Base-by-base conservation (phyloP, 2,329 filamentous ascomycete species). In the Cladosporium sp. region DNA sequence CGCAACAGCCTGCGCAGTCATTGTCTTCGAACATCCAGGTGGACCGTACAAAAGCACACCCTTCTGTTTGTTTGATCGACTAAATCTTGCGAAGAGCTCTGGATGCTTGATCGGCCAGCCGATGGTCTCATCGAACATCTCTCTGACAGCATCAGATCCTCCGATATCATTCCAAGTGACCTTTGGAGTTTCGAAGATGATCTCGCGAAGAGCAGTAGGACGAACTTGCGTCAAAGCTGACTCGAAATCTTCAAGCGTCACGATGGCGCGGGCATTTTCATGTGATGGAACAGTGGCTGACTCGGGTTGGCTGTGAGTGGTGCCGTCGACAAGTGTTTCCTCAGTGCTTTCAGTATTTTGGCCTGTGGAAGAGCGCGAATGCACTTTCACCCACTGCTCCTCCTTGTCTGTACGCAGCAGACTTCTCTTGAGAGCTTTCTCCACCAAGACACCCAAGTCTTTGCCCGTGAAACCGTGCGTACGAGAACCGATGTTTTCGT, bases 11-110 rank as follows among this genome's bases (percentile, higher is more conserved):
- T 96, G 91, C 0, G 93, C 93, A 0, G 86, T 91, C 70, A 97
- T 83, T 0, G 93, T 97, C 75, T 97, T 97, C 62, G 91, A 95
- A 74, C 93, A 97, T 3, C 93, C 93, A 0, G 93, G 93, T 0
- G 93, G 93, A 0, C 93, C 93, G 71, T 96, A 97, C 2, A 97
- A 81, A 6, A 97, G 80, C 15, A 96, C 83, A 0, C 92, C 91
- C 68, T 93, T 95, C 57, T 87, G 87, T 0, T 87, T 85, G 32
- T 81, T 80, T 22, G 80, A 71, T 52, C 78, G 78, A 22, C 39
- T 35, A 15, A 82, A 72, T 59, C 75, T 70, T 53, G 73, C 72
- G 73, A 85, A 79, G 28, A 77, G 68, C 45, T 80, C 76, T 2
- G 80, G 76, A 57, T 80, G 72, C 72, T 83, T 82, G 52, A 84